A percentile compares a stretch with the other conserved stretches of the same genome.
phyloP scores from a whole-genome alignment of 495 filamentous ascomycete species.

The Penicillium desertorum region DNA sequence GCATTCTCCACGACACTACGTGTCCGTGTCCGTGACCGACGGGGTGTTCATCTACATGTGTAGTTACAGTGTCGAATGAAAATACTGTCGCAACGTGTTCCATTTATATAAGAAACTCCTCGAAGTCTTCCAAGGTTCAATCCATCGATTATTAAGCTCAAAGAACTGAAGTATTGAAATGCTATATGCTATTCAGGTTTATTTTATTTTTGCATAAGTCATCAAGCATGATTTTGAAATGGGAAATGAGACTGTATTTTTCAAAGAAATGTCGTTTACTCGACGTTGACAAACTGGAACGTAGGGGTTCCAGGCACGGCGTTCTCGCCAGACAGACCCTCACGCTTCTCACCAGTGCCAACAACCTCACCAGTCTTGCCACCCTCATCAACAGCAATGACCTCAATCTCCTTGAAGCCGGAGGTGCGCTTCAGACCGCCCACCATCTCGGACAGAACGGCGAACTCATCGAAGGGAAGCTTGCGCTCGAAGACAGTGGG shows the following conservation, averaged over 20 bases:
- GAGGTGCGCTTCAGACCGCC: slow-evolving; percentile 61
- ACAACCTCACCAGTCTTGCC: slow-evolving; percentile 62
- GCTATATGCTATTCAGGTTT: slow-evolving; percentile 13
- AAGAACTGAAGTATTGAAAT: not conserved
- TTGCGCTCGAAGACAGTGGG: slow-evolving; percentile 74
- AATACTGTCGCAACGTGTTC: too few species aligned
- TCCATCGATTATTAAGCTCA: too few species aligned
- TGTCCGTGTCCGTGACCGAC: too few species aligned
- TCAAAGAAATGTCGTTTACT: slow-evolving; percentile 20
- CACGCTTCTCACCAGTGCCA: slow-evolving; percentile 56
- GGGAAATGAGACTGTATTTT: slow-evolving; percentile 10
- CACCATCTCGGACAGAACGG: slow-evolving; percentile 61
- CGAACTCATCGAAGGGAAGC: slow-evolving; percentile 81
- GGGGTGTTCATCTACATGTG: too few species aligned
- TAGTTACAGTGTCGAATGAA: too few species aligned
- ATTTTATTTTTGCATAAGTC: slow-evolving; percentile 31
- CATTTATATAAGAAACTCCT: too few species aligned
- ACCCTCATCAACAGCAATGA: slow-evolving; percentile 68
- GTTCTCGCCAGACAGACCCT: slow-evolving; percentile 57
- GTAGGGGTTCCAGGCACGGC: slow-evolving; percentile 78
- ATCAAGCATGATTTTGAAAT: slow-evolving; percentile 26
- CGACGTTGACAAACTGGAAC: slow-evolving; percentile 76
- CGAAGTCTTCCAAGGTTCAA: too few species aligned
- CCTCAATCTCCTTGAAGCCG: slow-evolving; percentile 60
- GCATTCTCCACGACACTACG: not conserved